Conservation (phyloP, 2,329 filamentous ascomycete genomes). For the Colletotrichum cuscutae region DNA sequence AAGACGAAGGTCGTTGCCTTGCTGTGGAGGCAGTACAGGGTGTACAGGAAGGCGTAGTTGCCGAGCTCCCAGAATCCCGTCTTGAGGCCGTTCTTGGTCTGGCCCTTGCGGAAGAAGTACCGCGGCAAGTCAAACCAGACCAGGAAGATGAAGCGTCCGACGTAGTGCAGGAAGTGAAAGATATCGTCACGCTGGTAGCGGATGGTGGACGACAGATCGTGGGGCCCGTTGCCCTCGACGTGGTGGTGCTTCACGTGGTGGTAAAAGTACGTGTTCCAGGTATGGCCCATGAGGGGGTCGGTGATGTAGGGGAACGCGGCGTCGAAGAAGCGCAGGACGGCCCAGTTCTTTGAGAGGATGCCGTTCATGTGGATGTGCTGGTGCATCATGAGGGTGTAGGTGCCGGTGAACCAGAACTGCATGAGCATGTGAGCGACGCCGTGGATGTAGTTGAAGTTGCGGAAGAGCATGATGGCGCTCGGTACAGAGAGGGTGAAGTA, state of each 20-base stretch:
- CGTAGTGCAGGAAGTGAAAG: constrained; percentile 75
- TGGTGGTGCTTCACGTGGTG: constrained; percentile 90
- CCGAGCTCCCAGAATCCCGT: constrained; percentile 70
- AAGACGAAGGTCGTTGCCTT: constrained; percentile 72
- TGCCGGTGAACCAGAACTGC: constrained; percentile 75
- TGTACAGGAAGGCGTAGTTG: constrained; percentile 63
- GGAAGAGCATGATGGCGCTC: constrained; percentile 73
- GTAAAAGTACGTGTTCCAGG: constrained; percentile 87
- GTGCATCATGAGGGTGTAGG: constrained; percentile 85
- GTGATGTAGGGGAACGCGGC: constrained; percentile 76
- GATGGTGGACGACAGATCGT: constrained; percentile 80
- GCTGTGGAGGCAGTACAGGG: constrained; percentile 61
- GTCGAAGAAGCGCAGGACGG: constrained; percentile 66
- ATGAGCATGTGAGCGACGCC: constrained; percentile 73
- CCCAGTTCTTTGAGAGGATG: constrained; percentile 62
- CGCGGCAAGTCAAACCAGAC: constrained; percentile 80
- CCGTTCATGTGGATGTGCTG: constrained; percentile 85
- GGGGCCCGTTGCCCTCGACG: constrained; percentile 81
- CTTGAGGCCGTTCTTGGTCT: constrained; percentile 62
- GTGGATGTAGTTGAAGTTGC: constrained; percentile 74
- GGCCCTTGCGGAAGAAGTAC: constrained; percentile 77
- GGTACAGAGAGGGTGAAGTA: constrained; percentile 78
- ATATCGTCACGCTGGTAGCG: constrained; percentile 78
- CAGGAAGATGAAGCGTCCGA: constrained; percentile 78
- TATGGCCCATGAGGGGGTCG: constrained; percentile 83